phyloP scores from a whole-genome alignment of 768 basidiomycete genomes.

The Amanita inopinata region DNA sequence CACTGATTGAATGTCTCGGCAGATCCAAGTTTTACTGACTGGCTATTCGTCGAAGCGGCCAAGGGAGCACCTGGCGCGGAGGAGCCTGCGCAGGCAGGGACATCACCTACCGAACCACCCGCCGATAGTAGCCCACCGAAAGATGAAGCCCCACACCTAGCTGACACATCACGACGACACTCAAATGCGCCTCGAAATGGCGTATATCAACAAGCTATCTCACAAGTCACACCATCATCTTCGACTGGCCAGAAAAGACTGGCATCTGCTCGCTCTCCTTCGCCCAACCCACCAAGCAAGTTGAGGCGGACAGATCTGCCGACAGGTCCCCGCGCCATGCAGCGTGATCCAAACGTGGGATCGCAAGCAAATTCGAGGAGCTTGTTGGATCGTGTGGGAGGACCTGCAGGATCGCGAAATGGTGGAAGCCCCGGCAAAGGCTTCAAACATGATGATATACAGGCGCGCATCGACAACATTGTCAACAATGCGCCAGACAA shows the following conservation, averaged over 20 bases:
- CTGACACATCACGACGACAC: conserved; percentile 34
- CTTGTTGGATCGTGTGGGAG: conserved; percentile 77
- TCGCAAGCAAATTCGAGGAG: conserved; percentile 39
- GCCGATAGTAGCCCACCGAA: conserved; percentile 21
- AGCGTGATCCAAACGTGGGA: conserved; percentile 26
- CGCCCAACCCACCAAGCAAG: conserved; percentile 58
- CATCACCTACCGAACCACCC: conserved; percentile 25
- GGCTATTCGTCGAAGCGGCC: conserved; percentile 76
- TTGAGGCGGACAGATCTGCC: conserved; percentile 68
- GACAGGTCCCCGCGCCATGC: conserved; percentile 82
- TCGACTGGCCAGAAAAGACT: conserved; percentile 53
- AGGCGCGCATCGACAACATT: conserved; percentile 72
- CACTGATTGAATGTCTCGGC: conserved; percentile 11
- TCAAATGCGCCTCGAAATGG: conserved; percentile 42
- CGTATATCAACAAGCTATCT: conserved; percentile 68
- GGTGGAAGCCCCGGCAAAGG: conserved; percentile 23
- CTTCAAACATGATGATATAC: conserved; percentile 56
- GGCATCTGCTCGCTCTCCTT: conserved; percentile 59
- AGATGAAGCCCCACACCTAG: conserved; percentile 22
- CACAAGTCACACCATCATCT: conserved; percentile 46
- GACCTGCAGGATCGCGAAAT: conserved; percentile 30
- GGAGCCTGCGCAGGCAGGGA: conserved; percentile 25
- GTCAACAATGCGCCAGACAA: conserved; percentile 46
- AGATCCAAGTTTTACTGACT: conserved; percentile 82
- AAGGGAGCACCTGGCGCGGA: conserved; percentile 55